Conservation (phyloP, 179 eudicot species). For the Carnegiea gigantea region DNA sequence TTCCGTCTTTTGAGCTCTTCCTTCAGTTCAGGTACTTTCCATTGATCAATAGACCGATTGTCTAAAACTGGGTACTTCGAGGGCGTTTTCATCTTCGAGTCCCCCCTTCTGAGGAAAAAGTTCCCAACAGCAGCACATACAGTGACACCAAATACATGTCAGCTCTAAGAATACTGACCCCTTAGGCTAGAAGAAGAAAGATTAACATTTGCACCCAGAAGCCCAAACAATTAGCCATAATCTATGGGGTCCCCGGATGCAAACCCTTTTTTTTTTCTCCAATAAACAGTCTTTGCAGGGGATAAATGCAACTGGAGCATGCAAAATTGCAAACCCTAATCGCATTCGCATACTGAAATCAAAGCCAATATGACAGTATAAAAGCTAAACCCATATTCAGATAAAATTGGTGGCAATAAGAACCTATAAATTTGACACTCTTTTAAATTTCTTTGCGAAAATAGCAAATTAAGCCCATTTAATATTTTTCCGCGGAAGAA, state of each 20-base stretch:
- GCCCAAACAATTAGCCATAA: too few species aligned
- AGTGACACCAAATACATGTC: too few species aligned
- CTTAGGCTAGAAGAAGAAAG: too few species aligned
- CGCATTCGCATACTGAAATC: not conserved
- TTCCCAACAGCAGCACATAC: too few species aligned
- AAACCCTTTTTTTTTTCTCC: too few species aligned
- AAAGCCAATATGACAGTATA: not conserved
- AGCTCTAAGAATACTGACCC: too few species aligned
- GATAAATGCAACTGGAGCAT: not conserved
- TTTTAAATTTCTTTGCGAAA: not conserved
- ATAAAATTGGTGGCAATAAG: not conserved
- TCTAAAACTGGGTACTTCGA: constrained; percentile 46
- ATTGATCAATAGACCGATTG: constrained; percentile 78
- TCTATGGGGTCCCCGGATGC: too few species aligned
- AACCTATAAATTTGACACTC: not conserved
- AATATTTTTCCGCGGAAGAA: not conserved
- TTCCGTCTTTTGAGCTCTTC: constrained; percentile 89
- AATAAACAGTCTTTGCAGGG: not conserved
- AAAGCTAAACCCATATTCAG: not conserved
- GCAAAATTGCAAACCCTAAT: constrained; percentile 3
- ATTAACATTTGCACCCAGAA: too few species aligned
- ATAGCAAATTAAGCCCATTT: not conserved
- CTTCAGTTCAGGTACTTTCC: constrained; percentile 89
- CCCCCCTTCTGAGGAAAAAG: too few species aligned
- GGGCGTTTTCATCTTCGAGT: not conserved